Base-by-base conservation (phyloP, 225 moss, liverwort and hornwort genomes). In the Lunularia cruciata region DNA sequence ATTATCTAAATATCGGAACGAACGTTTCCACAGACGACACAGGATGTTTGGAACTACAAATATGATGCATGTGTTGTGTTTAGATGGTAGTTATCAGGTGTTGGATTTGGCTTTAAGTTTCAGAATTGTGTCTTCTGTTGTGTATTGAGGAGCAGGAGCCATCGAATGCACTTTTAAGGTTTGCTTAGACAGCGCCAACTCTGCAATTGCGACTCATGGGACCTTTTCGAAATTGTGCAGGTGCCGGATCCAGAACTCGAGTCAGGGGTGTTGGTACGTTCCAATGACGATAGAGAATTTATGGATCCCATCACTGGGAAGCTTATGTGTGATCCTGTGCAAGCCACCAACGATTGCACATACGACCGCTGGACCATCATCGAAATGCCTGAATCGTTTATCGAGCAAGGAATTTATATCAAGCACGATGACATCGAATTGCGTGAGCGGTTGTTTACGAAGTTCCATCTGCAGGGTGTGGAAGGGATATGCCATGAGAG, bases 291-390 rank as follows among this genome's bases (percentile, higher is more conserved):
- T 13, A 45, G 43, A 16, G 36, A 63, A 22, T 69, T 20, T 16
- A 26, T 49, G 3, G 78, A 78, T 57, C 78, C 78, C n/a, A 39
- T 78, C 54, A 78, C 73, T 26, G 63, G 5, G 32, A 62, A 78
- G 15, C 12, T 51, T 19, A 78, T 74, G 73, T 74, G 74, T 40
- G 78, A 78, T 49, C 78, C 78, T 8, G 73, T 78, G 33, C 74
- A 78, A 49, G 73, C 69, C 51, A 30, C 20, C 1, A 63, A 78
- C 38, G 78, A 73, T 10, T 22, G 53, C 14, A 78, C 78, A 16
- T 78, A 73, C 69, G 68, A 73, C n/a, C 39, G 78, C 9, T 78
- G 60, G 58, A 46, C 69, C 18, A 69, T 73, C n/a, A 60, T 73
- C 45, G 11, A 74, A 8, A 33, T 46, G 18, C 37, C 60, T 27